Evolutionary conservation across 2,329 filamentous ascomycete species (phyloP).

Genomic region (Ophiocordyceps unilateralis): DNA sequence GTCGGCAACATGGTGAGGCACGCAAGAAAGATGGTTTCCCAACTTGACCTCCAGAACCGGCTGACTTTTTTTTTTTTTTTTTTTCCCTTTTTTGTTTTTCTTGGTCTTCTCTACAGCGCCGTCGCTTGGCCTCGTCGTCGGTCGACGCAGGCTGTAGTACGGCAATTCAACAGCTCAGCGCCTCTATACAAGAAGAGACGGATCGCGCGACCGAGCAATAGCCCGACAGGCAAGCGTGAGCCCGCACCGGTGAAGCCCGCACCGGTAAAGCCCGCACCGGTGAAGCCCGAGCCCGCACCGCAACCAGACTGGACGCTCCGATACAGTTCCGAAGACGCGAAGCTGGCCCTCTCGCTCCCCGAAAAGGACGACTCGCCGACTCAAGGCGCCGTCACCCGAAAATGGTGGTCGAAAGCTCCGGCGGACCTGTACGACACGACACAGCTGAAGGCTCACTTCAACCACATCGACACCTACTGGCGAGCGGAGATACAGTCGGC

Average conservation of each 20-base stretch:
- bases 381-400: background rate
- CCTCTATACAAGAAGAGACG: background rate
- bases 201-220: background rate
- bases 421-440: slow-evolving; percentile 31
- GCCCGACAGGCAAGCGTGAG: no score
- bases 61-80: no score
- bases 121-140: no score
- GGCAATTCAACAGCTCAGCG: background rate
- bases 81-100: no score
- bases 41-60: no score
- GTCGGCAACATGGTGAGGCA: background rate
- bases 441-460: slow-evolving; percentile 26
- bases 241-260: no score
- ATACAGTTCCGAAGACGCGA: background rate
- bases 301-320: no score
- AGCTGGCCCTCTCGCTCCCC: background rate
- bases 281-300: no score
- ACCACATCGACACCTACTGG: slow-evolving; percentile 24
- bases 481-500: slow-evolving; percentile 22
- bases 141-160: background rate
- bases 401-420: slow-evolving; percentile 4
- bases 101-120: no score
- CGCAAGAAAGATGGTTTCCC: background rate
- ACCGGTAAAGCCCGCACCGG: no score
- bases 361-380: background rate